These are phyloP conservation scores for Amborella trichopoda DNA, from an alignment of 164 flowering plant genomes.

Conservation along the genomic window DNA sequence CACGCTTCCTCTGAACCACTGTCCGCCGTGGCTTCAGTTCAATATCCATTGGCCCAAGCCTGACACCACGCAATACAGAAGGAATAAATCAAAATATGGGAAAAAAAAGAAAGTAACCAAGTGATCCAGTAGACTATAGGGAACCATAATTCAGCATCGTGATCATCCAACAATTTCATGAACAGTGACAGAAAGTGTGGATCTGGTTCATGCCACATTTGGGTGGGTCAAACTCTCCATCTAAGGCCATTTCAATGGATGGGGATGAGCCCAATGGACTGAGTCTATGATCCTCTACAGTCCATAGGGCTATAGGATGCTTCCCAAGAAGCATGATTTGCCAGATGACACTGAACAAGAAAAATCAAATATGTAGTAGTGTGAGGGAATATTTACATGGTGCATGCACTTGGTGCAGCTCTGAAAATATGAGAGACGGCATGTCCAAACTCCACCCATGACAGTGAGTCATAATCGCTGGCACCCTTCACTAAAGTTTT, in stretches of 20 bases:
- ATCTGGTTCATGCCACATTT: too few species aligned
- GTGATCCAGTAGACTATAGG: too few species aligned
- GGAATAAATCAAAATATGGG: not conserved
- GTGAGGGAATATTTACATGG: conserved; percentile 64
- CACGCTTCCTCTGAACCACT: conserved; percentile 24
- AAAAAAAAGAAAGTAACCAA: not conserved
- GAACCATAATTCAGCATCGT: too few species aligned
- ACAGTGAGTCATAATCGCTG: conserved; percentile 16
- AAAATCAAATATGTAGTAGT: too few species aligned
- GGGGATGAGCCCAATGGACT: too few species aligned
- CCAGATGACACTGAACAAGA: too few species aligned
- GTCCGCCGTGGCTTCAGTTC: conserved; percentile 59
- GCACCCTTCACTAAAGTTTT: conserved; percentile 12
- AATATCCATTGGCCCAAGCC: conserved; percentile 85
- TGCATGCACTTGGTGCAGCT: conserved; percentile 38
- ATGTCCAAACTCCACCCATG: conserved; percentile 60
- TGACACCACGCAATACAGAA: conserved; percentile 11
- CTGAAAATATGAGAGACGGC: conserved; percentile 38
- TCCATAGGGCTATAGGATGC: too few species aligned
- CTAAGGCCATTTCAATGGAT: too few species aligned
- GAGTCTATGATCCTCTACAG: too few species aligned
- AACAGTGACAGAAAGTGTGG: too few species aligned
- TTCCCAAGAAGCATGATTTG: too few species aligned
- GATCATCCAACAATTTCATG: not conserved
- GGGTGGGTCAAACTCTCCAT: too few species aligned